Evolutionary conservation across 371 early-diverging fungal genomes (phyloP).

Genomic region (Basidiobolus meristosporus): DNA sequence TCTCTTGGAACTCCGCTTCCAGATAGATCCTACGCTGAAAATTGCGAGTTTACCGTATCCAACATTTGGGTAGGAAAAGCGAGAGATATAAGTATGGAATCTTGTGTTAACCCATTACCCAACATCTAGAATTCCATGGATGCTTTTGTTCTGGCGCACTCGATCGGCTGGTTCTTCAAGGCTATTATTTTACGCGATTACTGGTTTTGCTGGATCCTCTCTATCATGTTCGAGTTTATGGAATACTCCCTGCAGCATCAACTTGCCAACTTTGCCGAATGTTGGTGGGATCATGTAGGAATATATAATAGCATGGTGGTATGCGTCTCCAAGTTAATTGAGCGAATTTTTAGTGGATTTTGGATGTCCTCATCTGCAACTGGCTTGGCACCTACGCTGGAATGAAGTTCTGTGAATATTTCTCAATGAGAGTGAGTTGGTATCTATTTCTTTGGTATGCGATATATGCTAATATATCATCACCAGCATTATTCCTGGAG

Average conservation of each 20-base stretch:
- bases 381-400: conserved; percentile 87
- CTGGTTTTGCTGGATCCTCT: conserved; percentile 89
- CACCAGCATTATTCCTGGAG: conserved; percentile 92
- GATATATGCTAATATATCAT: not conserved
- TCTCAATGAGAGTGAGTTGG: conserved; percentile 57
- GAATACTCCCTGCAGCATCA: conserved; percentile 92
- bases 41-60: conserved; percentile 56
- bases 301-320: not conserved
- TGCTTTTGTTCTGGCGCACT: conserved; percentile 84
- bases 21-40: conserved; percentile 80
- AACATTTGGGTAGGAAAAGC: conserved; percentile 39
- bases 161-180: conserved; percentile 90
- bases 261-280: conserved; percentile 93
- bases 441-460: not conserved
- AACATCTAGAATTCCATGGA: conserved; percentile 57
- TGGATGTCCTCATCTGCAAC: conserved; percentile 88
- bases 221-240: conserved; percentile 81
- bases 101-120: not conserved
- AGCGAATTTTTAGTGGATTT: conserved; percentile 56
- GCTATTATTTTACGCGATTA: conserved; percentile 82
- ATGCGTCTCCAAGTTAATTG: not conserved
- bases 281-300: conserved; percentile 97
- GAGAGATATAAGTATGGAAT: not conserved
- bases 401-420: conserved; percentile 91
- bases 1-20: conserved; percentile 62